Conservation (phyloP, 2,329 filamentous ascomycete species). For the Hawksworthiomyces lignivorus region DNA sequence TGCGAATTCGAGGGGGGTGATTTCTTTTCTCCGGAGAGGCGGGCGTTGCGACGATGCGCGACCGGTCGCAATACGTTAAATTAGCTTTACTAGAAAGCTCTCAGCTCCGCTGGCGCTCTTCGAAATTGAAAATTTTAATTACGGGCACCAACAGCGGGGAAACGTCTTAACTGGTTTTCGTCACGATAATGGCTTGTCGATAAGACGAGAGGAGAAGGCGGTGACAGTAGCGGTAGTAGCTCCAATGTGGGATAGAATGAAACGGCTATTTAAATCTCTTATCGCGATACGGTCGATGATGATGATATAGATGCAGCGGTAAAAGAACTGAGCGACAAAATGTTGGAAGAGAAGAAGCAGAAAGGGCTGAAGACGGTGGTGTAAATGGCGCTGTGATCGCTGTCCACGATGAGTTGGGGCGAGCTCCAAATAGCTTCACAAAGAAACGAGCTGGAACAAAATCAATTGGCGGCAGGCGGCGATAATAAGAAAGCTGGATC, state of each 20-base stretch:
- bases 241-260: background rate
- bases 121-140: background rate
- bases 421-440: background rate
- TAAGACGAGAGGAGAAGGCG: slow-evolving; percentile 16
- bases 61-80: background rate
- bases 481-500: slow-evolving; percentile 18
- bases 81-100: background rate
- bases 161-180: background rate
- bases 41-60: background rate
- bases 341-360: slow-evolving; percentile 10
- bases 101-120: background rate
- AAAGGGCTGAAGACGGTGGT: slow-evolving; percentile 19
- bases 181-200: slow-evolving; percentile 12
- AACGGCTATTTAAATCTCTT: background rate
- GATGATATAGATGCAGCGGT: slow-evolving; percentile 5
- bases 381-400: slow-evolving; percentile 22
- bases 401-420: slow-evolving; percentile 1
- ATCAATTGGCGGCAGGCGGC: slow-evolving; percentile 10
- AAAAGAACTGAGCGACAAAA: background rate
- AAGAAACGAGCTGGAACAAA: slow-evolving; percentile 7
- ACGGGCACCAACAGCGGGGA: slow-evolving; percentile 12
- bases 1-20: slow-evolving; percentile 9
- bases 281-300: slow-evolving; percentile 9
- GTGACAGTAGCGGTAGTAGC: slow-evolving; percentile 8
- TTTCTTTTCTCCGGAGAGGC: background rate